Evolutionary conservation across 2,329 filamentous ascomycete species (phyloP).

Genomic region (Fusarium coicis): DNA sequence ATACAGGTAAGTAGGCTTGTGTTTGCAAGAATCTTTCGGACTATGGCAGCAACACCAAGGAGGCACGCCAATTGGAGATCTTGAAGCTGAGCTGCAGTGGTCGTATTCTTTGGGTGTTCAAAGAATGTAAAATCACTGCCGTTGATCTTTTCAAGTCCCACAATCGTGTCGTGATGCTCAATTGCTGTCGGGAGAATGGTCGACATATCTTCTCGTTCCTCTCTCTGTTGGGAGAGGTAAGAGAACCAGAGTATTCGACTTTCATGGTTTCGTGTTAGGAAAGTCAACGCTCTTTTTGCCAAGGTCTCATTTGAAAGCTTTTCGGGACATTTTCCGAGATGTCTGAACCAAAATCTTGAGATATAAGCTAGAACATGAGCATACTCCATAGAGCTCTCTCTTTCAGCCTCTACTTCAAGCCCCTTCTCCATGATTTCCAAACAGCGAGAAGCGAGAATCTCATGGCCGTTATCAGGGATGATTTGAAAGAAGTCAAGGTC

Average conservation of each 20-base stretch:
- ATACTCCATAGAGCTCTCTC: fast-evolving
- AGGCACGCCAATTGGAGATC: constrained; percentile 5
- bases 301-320: background rate
- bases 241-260: constrained; percentile 8
- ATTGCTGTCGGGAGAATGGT: background rate
- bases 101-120: background rate
- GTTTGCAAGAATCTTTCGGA: background rate
- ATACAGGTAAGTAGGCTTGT: background rate
- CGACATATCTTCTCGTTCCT: background rate
- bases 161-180: background rate
- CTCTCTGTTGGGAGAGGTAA: background rate
- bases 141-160: background rate
- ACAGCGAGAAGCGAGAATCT: constrained; percentile 1
- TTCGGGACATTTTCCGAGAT: constrained; percentile 1
- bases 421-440: background rate
- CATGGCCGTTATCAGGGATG: background rate
- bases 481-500: background rate
- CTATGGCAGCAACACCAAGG: background rate
- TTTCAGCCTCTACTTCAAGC: background rate
- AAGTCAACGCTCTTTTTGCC: background rate
- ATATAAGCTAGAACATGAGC: background rate
- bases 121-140: background rate
- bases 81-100: background rate
- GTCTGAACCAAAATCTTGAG: constrained; percentile 4
- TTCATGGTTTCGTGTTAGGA: background rate